Percentiles rank a stretch among this genome's conserved stretches.
These are phyloP conservation scores for Saccharomyces hybrid DNA, from an alignment of 1,139 yeast species.

Conservation along the genomic window DNA sequence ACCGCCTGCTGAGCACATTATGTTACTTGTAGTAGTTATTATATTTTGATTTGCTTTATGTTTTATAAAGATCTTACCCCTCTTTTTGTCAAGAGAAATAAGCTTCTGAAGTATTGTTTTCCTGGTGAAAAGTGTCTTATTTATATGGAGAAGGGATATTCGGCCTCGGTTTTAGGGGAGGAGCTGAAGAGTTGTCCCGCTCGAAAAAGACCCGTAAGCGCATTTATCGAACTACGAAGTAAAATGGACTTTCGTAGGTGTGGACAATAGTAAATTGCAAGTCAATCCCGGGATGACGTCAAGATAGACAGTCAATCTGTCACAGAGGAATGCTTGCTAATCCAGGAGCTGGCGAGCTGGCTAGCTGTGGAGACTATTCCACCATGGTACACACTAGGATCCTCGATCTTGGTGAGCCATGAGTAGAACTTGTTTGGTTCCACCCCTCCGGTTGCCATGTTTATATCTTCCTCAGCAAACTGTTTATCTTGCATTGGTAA, in stretches of 20 bases:
- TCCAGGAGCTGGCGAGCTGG: neutral
- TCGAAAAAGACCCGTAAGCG: conserved; percentile 1
- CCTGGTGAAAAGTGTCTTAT: neutral
- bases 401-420: conserved; percentile 10
- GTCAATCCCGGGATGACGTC: too few relatives aligned
- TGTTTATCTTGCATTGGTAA: neutral
- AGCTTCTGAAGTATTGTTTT: neutral
- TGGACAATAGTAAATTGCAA: neutral
- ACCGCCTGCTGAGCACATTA: conserved; percentile 19
- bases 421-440: conserved; percentile 8
- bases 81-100: neutral
- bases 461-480: neutral
- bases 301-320: neutral
- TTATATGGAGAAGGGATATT: neutral
- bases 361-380: conserved; percentile 6
- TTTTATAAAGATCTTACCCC: neutral
- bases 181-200: neutral
- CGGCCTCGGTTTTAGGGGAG: conserved; percentile 1
- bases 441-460: neutral
- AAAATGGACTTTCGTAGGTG: neutral
- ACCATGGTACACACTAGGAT: neutral
- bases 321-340: neutral
- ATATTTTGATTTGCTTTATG: neutral
- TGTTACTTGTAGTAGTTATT: neutral
- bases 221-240: neutral